Evolutionary conservation across 768 basidiomycete species (phyloP), one percentile per base, ranked within the genome.

Genomic region (Lactifluus echinatus): DNA sequence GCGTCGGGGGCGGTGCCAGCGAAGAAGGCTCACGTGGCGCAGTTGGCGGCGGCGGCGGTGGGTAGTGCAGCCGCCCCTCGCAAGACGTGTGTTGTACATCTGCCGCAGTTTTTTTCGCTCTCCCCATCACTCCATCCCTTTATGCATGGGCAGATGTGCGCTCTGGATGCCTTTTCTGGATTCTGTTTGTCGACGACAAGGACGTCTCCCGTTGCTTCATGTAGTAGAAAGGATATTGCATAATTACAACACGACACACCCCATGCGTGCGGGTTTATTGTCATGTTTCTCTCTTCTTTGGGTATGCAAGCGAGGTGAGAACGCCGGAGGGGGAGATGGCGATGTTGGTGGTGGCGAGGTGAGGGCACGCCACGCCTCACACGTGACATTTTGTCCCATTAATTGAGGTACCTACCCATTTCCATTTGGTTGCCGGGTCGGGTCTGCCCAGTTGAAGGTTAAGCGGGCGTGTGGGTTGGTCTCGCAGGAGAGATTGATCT

Each of bases 11-110:
- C 21, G 36, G 46, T n/a, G 40, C 39, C 29, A 37, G 43, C 28
- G 58, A 59, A 45, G 58, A 50, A 8, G 29, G 23, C 2, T n/a
- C 48, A 21, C 58, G 33, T 45, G 53, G 48, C 23, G 19, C 57
- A 5, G n/a, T 29, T 12, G 23, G 42, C 21, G 48, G 58, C 26
- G 23, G 36, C 15, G 48, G 58, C 26, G 23, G 36, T 15, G 40
- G 47, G 14, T 59, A 59, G 47, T 42, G 31, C n/a, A 24, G 19
- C 36, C 31, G 29, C n/a, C 14, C 42, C 12, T 17, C n/a, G n/a
- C 28, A 34, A 48, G 34, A 36, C 5, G 21, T 24, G 33, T n/a
- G 33, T 33, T 26, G 19, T 47, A 8, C 28, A 23, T n/a, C 17
- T 17, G 21, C 48, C 50, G 28, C 50, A 19, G 8, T 7, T 52